Base-by-base conservation (phyloP, 2,329 filamentous ascomycete species). In the Hortaea sp. region DNA sequence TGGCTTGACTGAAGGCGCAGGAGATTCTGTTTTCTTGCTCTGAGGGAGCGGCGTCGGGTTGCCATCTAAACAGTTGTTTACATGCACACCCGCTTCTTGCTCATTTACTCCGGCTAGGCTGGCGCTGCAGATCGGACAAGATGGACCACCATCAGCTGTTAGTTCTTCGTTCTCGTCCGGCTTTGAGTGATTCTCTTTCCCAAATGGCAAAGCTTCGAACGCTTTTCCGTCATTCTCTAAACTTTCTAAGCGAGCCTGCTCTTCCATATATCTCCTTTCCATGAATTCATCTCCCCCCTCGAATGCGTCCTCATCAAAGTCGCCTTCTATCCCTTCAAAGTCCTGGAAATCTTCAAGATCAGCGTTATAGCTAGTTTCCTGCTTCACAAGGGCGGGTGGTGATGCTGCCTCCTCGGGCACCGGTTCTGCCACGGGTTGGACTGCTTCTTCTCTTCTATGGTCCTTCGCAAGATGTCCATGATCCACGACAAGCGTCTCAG, bases 41-140 rank as follows among this genome's bases (percentile, higher is more conserved):
- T 58, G 56, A 30, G 63, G 75, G 10, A 84, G 57, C 1, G 82
- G 76, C 39, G 79, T 75, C 5, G 84, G 77, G 40, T 84, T 84
- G 1, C 88, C 88, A 62, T 98, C 92, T 2, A 98, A 73, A 65
- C 92, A 98, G 7, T 82, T 80, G 63, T 98, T 98, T 53, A 98
- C 92, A 64, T 98, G 92, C 1, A 83, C 69, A 5, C 84, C 85
- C 7, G 82, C 84, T 56, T 90, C 78, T 61, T 88, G 62, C 47
- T 79, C 49, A 67, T 61, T 46, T 13, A 66, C 63, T 0, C 79
- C 81, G 11, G 63, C 67, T 31, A 95, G 70, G 52, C 67, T 79
- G 1, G 72, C 71, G 55, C 76, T 78, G 63, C 92, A 97, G 29
- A 97, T 81, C 1, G 90, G 90, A 63, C 89, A 97, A 27, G 66